A percentile compares a stretch with the other conserved stretches of the same genome.
Evolutionary conservation across 1,139 yeast species (phyloP).

Genomic region (Geotrichum aggregatum): DNA sequence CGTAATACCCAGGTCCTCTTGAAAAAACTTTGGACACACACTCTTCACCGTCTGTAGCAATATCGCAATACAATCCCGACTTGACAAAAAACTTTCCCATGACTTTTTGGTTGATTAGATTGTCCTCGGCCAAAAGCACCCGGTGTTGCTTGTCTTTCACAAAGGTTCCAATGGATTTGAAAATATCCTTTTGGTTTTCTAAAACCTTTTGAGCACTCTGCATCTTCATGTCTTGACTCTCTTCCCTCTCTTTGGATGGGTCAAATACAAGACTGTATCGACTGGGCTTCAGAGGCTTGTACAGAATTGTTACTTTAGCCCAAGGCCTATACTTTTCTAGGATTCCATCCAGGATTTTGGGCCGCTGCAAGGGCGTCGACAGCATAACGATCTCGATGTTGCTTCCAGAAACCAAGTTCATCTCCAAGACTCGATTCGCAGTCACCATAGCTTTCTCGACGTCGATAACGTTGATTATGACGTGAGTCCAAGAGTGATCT

Average conservation of each 20-base stretch:
- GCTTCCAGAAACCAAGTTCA: background rate
- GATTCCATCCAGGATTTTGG: slow-evolving; percentile 26
- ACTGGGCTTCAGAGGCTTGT: slow-evolving; percentile 34
- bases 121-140: slow-evolving; percentile 81
- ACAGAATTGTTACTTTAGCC: slow-evolving; percentile 27
- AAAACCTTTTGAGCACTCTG: slow-evolving; percentile 29
- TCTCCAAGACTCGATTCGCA: slow-evolving; percentile 12
- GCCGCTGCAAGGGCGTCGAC: slow-evolving; percentile 35
- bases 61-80: slow-evolving; percentile 68
- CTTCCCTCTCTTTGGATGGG: slow-evolving; percentile 30
- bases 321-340: slow-evolving; percentile 15
- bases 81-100: slow-evolving; percentile 69
- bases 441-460: slow-evolving; percentile 27
- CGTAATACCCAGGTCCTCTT: slow-evolving; percentile 42
- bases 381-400: slow-evolving; percentile 32
- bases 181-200: slow-evolving; percentile 28
- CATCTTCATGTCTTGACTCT: slow-evolving; percentile 33
- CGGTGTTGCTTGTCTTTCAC: slow-evolving; percentile 38
- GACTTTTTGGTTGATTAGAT: slow-evolving; percentile 83
- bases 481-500: slow-evolving; percentile 32
- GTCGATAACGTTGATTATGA: slow-evolving; percentile 33
- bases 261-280: slow-evolving; percentile 34
- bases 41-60: slow-evolving; percentile 71
- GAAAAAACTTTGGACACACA: slow-evolving; percentile 52
- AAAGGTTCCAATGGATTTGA: slow-evolving; percentile 21